Evolutionary conservation across 2,329 filamentous ascomycete genomes (phyloP), one percentile per base, ranked within the genome.

Genomic region (Colletotrichum paranaense): DNA sequence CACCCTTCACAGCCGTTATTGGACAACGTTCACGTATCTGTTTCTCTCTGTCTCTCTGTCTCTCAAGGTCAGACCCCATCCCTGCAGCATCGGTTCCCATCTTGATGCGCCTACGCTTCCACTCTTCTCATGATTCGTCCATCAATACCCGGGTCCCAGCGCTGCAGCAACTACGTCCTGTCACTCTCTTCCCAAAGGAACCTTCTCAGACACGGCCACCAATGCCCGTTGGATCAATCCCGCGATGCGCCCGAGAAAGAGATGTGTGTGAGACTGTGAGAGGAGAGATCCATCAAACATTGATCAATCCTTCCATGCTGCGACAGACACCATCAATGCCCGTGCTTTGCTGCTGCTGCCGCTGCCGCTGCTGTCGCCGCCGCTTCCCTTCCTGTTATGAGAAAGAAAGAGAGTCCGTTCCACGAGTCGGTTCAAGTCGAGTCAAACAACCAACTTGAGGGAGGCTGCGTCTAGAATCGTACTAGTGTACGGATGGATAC

Each of bases 241-340:
- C 68, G 71, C 70, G 55, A 28, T 53, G 64, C 71, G 62, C 55
- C 68, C 59, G 62, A 53, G 52, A 38, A 28, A 53, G 14, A 63
- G 38, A 42, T 42, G 38, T 32, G 11, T 46, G 19, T 49, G 19
- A 42, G 38, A 42, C 14, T 42, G 38, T 16, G 38, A 49, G 28
- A 38, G 62, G 16, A 38, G 58, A 75, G 75, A 74, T 76, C 60
- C 78, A 80, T 82, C 80, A 82, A 82, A 82, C 80, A 77, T 72
- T 70, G 74, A 75, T 76, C 76, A 76, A 76, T 75, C 77, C 70
- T 75, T 38, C 64, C 74, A 75, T 76, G 68, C 75, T 76, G 77
- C 73, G 68, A 74, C 76, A 74, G 67, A 56, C 35, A 49, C 22
- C 24, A 62, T 75, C 76, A 72, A 78, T 78, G 78, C 76, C 74